Evolutionary conservation across 2,329 filamentous ascomycete species (phyloP).

Genomic region (Podosphaera xanthii): DNA sequence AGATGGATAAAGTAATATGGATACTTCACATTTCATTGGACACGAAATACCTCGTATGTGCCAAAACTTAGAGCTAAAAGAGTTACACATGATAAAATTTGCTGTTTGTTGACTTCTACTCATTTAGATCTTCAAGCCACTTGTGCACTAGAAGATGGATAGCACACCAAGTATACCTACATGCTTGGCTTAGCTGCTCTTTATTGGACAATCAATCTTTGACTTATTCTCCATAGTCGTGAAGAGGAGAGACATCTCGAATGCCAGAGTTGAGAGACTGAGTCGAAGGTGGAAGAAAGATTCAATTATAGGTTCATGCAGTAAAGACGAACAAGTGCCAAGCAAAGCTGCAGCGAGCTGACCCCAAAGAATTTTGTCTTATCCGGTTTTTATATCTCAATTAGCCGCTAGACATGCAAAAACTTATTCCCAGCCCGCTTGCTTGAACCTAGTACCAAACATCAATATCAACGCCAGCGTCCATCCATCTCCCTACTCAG

Average conservation of each 20-base stretch:
- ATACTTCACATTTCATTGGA: no score
- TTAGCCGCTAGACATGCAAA: slow-evolving; percentile 14
- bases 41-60: no score
- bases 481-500: slow-evolving; percentile 13
- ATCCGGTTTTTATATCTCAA: slow-evolving; percentile 9
- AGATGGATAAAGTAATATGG: no score
- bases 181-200: no score
- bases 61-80: no score
- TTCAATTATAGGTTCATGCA: slow-evolving; percentile 12
- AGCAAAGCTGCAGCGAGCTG: slow-evolving; percentile 14
- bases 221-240: neutral
- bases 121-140: no score
- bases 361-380: slow-evolving; percentile 12
- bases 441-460: slow-evolving; percentile 14
- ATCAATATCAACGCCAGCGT: slow-evolving; percentile 17
- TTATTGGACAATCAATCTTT: no score
- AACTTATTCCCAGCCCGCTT: slow-evolving; percentile 11
- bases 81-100: no score
- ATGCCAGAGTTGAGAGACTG: slow-evolving; percentile 3
- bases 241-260: slow-evolving; percentile 1
- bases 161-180: no score
- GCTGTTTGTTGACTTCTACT: no score
- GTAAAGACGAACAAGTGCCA: slow-evolving; percentile 15
- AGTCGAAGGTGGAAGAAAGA: slow-evolving; percentile 5
- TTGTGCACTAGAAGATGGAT: no score